Evolutionary conservation across 2,329 filamentous ascomycete genomes (phyloP), one percentile per base, ranked within the genome.

Genomic region (Colletotrichum caudatum): DNA sequence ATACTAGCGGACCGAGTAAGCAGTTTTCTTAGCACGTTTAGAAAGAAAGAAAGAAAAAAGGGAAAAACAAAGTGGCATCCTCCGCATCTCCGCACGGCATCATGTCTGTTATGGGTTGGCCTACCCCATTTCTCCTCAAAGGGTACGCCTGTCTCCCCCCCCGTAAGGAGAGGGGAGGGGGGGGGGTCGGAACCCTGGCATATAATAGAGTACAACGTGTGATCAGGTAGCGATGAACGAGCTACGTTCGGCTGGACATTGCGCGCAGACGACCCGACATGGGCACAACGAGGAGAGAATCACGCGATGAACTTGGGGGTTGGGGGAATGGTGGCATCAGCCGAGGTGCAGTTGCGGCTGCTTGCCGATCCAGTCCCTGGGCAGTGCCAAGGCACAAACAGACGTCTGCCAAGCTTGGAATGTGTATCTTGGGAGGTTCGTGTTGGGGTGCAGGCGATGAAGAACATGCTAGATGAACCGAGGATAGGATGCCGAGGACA

Each of bases 311-410:
- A 23, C 26, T 69, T 59, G 20, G 53, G 37, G 59, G 39, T 50
- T 71, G 50, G 20, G 46, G 59, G 20, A 53, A 29, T 41, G 59
- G 48, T 64, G 54, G 65, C 46, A 64, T 64, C 69, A 71, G 69
- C 65, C 69, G 7, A 29, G 63, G 23, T 39, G 29, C 35, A 44
- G 37, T 67, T 18, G 20, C 44, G 64, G 58, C 33, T 54, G 65
- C 62, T 29, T 50, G 64, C 64, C 63, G 68, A 67, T 58, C 56
- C 16, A 39, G 44, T 46, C 41, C 44, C 35, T 44, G 68, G 58
- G 33, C 18, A 2, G 33, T 66, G 56, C 53, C 57, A 44, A 51
- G 68, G 64, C 41, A 64, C 35, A 44, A 29, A 54, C 35, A 44
- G n/a, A 54, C n/a, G 50, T 5, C 46, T 26, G 56, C 35, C 23